Base-by-base conservation (phyloP, 257 asterid genomes). In the Nicotiana tomentosiformis region DNA sequence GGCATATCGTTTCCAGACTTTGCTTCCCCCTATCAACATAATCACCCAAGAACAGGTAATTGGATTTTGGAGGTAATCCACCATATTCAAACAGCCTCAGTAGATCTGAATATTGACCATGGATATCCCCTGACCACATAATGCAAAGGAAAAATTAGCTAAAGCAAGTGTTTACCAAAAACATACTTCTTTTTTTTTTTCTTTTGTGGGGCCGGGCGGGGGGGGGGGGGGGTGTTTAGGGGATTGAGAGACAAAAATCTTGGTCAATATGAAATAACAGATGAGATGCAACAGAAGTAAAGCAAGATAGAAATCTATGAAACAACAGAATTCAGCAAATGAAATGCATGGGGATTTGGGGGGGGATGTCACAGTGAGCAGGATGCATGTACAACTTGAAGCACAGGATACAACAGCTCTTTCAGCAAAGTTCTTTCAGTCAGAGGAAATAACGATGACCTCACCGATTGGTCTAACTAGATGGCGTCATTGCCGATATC, bases 31-130 rank as follows among this genome's bases (percentile, higher is more conserved):
- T 70, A 60, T 85, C 88, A 53, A 85, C 88, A 69, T 85, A 85
- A 51, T 85, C 88, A 33, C 88, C 88, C 80, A 85, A 79, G 82
- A 85, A 85, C 15, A 85, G 82, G 84, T 85, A 85, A 66, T 85
- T 85, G 10, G 88, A 85, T 78, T 74, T 82, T 51, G 88, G 83
- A 20, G 86, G 88, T 43, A 85, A 85, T 49, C 88, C 84, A 18
- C 88, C 88, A 72, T 85, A 85, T 64, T 85, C 84, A 14, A 85
- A 85, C 51, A 85, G 88, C 72, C 86, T 85, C 68, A 83, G 84
- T 56, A 82, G 83, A 83, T 85, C 80, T 49, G 80, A 74, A 51
- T 74, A 74, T 7, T 74, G 80, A 32, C 80, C 80, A 51, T 74
- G 80, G 77, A 86, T 86, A 82, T 86, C 86, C 46, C 88, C 86